A percentile compares a stretch with the other conserved stretches of the same genome.
Conservation (phyloP, 2,329 filamentous ascomycete genomes). For the Tolypocladium album region DNA sequence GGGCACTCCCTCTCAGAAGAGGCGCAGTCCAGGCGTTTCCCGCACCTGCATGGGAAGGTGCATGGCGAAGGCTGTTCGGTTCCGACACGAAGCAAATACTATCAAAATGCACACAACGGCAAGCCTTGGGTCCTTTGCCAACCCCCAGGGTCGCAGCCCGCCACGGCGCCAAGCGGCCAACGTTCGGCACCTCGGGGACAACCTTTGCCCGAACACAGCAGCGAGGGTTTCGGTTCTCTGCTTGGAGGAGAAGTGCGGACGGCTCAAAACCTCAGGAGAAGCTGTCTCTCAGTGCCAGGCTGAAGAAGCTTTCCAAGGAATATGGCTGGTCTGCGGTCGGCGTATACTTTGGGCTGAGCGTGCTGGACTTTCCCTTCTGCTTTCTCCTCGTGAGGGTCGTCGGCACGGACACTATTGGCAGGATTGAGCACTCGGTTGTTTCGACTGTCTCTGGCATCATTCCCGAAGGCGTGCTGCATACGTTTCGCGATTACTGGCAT, state of each 20-base stretch:
- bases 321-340: conserved; percentile 91
- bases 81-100: conserved; percentile 11
- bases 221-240: conserved; percentile 20
- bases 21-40: conserved; percentile 9
- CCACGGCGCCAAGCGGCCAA: conserved; percentile 3
- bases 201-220: conserved; percentile 11
- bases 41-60: conserved; percentile 13
- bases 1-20: conserved; percentile 9
- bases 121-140: not conserved
- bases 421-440: conserved; percentile 57
- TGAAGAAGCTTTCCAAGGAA: conserved; percentile 79
- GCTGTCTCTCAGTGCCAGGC: conserved; percentile 52
- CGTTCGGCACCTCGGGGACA: conserved; percentile 6
- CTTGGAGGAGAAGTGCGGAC: conserved; percentile 18
- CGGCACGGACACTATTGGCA: conserved; percentile 74
- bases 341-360: conserved; percentile 77
- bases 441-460: conserved; percentile 47
- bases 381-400: conserved; percentile 77
- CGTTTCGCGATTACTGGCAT: conserved; percentile 37
- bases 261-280: conserved; percentile 12
- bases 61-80: conserved; percentile 16
- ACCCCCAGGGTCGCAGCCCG: not conserved
- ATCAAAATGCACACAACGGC: not conserved
- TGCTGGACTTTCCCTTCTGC: conserved; percentile 89
- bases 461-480: conserved; percentile 45